These are phyloP conservation scores for Lasiosphaeria ovina DNA, from an alignment of 495 filamentous ascomycete genomes.

Conservation along the genomic window DNA sequence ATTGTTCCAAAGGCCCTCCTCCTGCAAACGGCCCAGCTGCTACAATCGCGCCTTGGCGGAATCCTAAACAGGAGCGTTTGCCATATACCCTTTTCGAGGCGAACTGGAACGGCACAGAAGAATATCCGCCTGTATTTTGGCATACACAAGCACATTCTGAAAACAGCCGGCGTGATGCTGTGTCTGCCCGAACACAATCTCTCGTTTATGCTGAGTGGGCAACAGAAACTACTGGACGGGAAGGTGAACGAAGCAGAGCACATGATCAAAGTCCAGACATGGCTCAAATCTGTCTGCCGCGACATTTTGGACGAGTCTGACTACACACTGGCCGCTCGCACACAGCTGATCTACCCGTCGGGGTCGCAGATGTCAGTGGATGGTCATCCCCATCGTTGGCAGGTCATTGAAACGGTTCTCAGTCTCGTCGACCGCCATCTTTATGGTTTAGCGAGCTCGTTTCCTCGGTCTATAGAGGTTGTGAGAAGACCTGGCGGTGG, in stretches of 20 bases:
- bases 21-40: constrained; percentile 48
- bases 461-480: constrained; percentile 47
- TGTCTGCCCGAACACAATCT: constrained; percentile 52
- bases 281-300: constrained; percentile 43
- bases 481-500: constrained; percentile 31
- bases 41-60: constrained; percentile 48
- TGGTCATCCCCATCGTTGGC: constrained; percentile 51
- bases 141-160: constrained; percentile 35
- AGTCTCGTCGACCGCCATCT: constrained; percentile 39
- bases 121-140: constrained; percentile 34
- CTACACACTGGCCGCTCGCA: constrained; percentile 47
- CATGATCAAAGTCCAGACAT: constrained; percentile 47
- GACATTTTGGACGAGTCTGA: constrained; percentile 61
- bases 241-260: constrained; percentile 34
- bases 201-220: constrained; percentile 51
- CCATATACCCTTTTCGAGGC: constrained; percentile 53
- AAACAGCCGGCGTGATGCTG: constrained; percentile 42
- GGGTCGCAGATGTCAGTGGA: constrained; percentile 49
- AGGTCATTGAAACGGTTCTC: constrained; percentile 42
- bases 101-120: constrained; percentile 31
- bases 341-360: constrained; percentile 50
- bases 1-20: constrained; percentile 53
- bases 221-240: constrained; percentile 44
- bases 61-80: constrained; percentile 44
- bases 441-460: constrained; percentile 32